phyloP scores from a whole-genome alignment of 352 stramenopile species.

The Phytophthora nicotianae region DNA sequence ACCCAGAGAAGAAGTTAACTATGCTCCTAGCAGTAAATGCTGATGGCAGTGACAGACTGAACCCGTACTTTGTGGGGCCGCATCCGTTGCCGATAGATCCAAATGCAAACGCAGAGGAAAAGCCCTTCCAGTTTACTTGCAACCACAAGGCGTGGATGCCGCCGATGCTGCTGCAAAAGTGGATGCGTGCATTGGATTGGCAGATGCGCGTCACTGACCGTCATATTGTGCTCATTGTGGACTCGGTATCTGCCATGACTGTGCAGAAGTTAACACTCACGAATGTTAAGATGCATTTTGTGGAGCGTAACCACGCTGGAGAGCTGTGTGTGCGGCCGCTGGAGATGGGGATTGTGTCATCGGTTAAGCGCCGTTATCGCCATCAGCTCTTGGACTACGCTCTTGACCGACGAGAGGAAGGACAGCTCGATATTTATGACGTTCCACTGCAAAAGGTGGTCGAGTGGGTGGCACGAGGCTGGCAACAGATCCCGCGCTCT shows the following conservation, averaged over 20 bases:
- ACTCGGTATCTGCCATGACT: conserved; percentile 59
- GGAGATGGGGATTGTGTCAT: conserved; percentile 48
- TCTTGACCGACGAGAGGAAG: conserved; percentile 49
- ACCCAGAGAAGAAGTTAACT: conserved; percentile 55
- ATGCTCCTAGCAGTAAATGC: conserved; percentile 69
- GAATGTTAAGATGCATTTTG: conserved; percentile 69
- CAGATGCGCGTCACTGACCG: conserved; percentile 79
- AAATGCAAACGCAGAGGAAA: conserved; percentile 17
- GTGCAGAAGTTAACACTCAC: conserved; percentile 65
- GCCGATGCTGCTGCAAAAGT: conserved; percentile 78
- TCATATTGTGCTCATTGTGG: conserved; percentile 69
- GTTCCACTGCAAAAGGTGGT: conserved; percentile 58
- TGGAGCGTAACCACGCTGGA: conserved; percentile 37
- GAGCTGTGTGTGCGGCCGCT: conserved; percentile 48
- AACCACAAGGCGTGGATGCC: conserved; percentile 78
- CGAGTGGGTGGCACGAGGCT: conserved; percentile 59
- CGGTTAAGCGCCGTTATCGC: conserved; percentile 68
- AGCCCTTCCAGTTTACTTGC: conserved; percentile 63
- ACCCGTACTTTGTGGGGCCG: conserved; percentile 71
- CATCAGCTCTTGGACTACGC: conserved; percentile 50
- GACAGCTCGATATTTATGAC: conserved; percentile 43
- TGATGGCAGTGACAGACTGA: conserved; percentile 70
- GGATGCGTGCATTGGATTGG: conserved; percentile 78
- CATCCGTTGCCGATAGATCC: conserved; percentile 31
- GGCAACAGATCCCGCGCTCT: conserved; percentile 57